phyloP scores from a whole-genome alignment of 2,329 filamentous ascomycete genomes.

The Talaromyces sp. region DNA sequence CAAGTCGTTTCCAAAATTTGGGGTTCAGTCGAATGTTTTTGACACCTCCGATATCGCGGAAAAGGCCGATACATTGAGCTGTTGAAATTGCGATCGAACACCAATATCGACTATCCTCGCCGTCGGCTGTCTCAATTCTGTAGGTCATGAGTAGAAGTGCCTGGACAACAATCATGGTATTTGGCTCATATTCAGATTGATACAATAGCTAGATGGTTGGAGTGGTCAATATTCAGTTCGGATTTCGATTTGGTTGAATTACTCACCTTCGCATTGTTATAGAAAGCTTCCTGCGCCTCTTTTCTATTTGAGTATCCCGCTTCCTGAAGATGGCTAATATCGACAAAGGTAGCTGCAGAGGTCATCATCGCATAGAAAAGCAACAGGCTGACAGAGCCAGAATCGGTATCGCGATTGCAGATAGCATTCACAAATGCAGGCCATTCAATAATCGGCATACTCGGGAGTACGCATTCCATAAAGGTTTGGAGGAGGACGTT shows the following conservation, averaged over 20 bases:
- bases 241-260: too few relatives aligned
- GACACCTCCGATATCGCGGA: constrained; percentile 8
- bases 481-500: constrained; percentile 76
- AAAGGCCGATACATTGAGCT: constrained; percentile 14
- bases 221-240: not conserved
- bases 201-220: constrained; percentile 11
- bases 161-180: constrained; percentile 13
- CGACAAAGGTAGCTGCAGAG: constrained; percentile 77
- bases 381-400: constrained; percentile 67
- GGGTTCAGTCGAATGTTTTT: constrained; percentile 6
- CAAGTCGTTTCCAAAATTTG: constrained; percentile 15
- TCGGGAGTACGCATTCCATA: constrained; percentile 81
- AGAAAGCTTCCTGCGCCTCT: constrained; percentile 78
- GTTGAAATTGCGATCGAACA: constrained; percentile 15
- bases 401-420: constrained; percentile 62
- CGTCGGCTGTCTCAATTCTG: constrained; percentile 15
- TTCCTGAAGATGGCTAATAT: constrained; percentile 68
- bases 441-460: constrained; percentile 76
- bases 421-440: constrained; percentile 55
- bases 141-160: constrained; percentile 16
- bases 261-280: constrained; percentile 60
- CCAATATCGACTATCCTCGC: constrained; percentile 17
- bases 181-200: constrained; percentile 13
- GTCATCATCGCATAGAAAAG: constrained; percentile 91
- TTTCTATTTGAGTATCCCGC: constrained; percentile 74